phyloP scores from a whole-genome alignment of 1,139 yeast species.

The Yamadazyma blattariae region DNA sequence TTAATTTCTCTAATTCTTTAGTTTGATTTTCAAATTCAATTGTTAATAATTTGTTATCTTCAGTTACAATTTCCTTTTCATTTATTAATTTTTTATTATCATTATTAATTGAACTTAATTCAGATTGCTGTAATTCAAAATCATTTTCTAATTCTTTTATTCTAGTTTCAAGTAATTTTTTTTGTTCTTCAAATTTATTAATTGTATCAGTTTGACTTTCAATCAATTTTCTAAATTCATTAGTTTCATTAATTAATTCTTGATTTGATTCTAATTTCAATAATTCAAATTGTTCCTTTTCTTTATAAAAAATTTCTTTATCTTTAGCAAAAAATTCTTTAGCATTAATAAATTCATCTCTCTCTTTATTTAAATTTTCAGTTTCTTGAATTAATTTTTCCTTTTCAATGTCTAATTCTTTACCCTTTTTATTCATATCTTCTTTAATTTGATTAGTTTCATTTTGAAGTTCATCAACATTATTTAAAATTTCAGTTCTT shows the following conservation, averaged over 20 bases:
- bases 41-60: background rate
- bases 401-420: slow-evolving; percentile 12
- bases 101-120: background rate
- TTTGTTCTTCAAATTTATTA: slow-evolving; percentile 2
- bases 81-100: background rate
- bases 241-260: slow-evolving; percentile 12
- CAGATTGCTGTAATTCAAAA: background rate
- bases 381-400: slow-evolving; percentile 15
- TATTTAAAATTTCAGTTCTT: slow-evolving; percentile 7
- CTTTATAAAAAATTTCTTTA: background rate
- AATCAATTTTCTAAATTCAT: slow-evolving; percentile 9
- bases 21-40: background rate
- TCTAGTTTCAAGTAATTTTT: background rate
- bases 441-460: slow-evolving; percentile 10
- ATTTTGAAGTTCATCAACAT: slow-evolving; percentile 5
- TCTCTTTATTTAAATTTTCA: slow-evolving; percentile 8
- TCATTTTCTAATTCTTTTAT: slow-evolving; percentile 3
- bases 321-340: slow-evolving; percentile 10
- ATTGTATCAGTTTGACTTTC: slow-evolving; percentile 4
- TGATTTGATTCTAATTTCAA: slow-evolving; percentile 1
- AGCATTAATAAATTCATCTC: slow-evolving; percentile 6
- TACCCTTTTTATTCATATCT: slow-evolving; percentile 19
- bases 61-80: background rate
- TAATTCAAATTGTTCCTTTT: background rate
- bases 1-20: background rate